Conservation (phyloP, 2,329 filamentous ascomycete genomes). For the Botrytis pseudocinerea region DNA sequence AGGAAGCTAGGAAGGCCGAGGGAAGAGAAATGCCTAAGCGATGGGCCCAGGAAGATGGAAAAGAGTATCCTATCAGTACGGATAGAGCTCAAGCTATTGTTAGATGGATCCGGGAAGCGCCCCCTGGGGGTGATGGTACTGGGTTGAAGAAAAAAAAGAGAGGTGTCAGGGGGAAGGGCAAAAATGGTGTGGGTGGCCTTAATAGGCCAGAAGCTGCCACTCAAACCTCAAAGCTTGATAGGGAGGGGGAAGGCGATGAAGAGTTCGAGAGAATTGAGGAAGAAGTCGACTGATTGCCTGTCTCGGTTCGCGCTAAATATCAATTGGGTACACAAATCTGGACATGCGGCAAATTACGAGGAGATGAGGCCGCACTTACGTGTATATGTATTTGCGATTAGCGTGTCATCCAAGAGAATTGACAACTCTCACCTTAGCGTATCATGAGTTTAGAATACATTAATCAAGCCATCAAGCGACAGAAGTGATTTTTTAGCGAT, state of each 20-base stretch:
- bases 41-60: slow-evolving; percentile 65
- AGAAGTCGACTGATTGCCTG: slow-evolving; percentile 35
- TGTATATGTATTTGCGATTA: not conserved
- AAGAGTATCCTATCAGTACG: slow-evolving; percentile 69
- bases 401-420: not conserved
- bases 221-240: slow-evolving; percentile 25
- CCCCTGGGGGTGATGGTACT: slow-evolving; percentile 41
- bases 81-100: slow-evolving; percentile 69
- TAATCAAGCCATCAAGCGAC: not conserved
- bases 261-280: slow-evolving; percentile 36
- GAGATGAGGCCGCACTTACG: not conserved
- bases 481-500: not conserved
- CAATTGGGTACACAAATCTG: not conserved
- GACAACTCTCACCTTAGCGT: not conserved
- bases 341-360: not conserved
- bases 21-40: slow-evolving; percentile 47
- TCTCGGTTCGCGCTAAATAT: not conserved
- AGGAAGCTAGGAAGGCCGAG: slow-evolving; percentile 43
- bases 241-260: slow-evolving; percentile 30
- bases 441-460: not conserved
- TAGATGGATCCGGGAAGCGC: slow-evolving; percentile 66
- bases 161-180: slow-evolving; percentile 31
- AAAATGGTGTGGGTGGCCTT: slow-evolving; percentile 31
- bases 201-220: slow-evolving; percentile 28
- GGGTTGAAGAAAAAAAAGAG: slow-evolving; percentile 45